These are phyloP conservation scores for Chenopodium quinoa DNA, from an alignment of 148 eudicot genomes.

Conservation along the genomic window DNA sequence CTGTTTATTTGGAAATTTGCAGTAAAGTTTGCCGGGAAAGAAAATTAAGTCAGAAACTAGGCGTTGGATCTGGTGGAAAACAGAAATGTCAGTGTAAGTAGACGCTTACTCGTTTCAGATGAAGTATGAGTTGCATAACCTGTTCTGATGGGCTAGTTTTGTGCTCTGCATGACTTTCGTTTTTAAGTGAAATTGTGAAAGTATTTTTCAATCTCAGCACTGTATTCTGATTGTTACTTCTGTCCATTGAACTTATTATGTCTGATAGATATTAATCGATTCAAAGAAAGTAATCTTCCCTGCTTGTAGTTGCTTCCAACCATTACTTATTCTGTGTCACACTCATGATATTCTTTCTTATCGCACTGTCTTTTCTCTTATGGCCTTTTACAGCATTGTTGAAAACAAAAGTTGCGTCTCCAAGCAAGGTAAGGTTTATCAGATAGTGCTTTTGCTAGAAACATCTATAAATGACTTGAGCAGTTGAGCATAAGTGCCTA, in stretches of 20 bases:
- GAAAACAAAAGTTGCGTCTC: conserved; percentile 31
- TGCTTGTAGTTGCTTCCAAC: conserved; percentile 8
- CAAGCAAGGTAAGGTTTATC: conserved; percentile 32
- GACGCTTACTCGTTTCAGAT: neutral
- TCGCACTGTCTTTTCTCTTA: neutral
- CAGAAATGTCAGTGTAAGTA: conserved; percentile 29
- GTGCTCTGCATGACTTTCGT: neutral
- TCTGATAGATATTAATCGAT: neutral
- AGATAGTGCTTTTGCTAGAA: neutral
- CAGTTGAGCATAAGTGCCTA: neutral
- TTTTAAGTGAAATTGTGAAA: neutral
- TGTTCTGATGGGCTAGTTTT: neutral
- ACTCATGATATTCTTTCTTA: neutral
- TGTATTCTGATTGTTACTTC: neutral
- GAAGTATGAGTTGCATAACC: neutral
- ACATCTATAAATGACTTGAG: neutral
- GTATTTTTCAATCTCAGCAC: neutral
- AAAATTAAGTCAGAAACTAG: conserved; percentile 14
- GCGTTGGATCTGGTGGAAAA: conserved; percentile 17
- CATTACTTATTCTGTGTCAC: neutral
- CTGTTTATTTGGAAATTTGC: conserved; percentile 24
- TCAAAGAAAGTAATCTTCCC: neutral
- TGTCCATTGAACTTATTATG: neutral
- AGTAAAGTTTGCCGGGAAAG: conserved; percentile 28
- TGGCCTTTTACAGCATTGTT: conserved; percentile 30